Percentiles rank a stretch among this genome's conserved stretches.
Conservation (phyloP, 2,329 filamentous ascomycete genomes). For the Fusarium sp. region DNA sequence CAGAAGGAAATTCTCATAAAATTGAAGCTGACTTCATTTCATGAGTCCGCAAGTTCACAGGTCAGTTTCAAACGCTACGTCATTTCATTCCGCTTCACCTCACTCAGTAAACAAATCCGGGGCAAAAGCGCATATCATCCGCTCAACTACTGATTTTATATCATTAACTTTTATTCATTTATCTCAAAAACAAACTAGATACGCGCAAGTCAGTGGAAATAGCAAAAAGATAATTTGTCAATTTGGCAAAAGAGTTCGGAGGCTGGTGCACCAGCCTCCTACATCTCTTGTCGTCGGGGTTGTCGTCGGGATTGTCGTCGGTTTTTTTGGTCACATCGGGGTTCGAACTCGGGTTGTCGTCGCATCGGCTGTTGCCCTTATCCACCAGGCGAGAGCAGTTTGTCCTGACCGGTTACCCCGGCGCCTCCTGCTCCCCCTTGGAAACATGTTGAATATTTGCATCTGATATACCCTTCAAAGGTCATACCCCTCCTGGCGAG, state of each 20-base stretch:
- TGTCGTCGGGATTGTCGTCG: slow-evolving; percentile 17
- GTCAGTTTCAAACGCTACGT: neutral
- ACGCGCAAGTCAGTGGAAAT: neutral
- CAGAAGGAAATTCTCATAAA: neutral
- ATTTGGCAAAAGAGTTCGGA: slow-evolving; percentile 50
- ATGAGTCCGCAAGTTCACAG: rapidly evolving
- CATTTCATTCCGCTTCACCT: neutral
- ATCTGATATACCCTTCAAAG: slow-evolving; percentile 25
- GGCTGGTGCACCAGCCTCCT: slow-evolving; percentile 37
- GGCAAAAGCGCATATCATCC: neutral
- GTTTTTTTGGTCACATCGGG: slow-evolving; percentile 2
- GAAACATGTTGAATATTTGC: neutral
- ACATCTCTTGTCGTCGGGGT: slow-evolving; percentile 45
- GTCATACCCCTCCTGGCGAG: slow-evolving; percentile 2
- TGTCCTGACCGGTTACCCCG: slow-evolving; percentile 49
- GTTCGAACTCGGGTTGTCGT: slow-evolving; percentile 37
- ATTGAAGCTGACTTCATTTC: neutral
- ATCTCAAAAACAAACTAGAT: neutral
- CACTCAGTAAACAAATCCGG: neutral
- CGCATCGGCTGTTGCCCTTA: slow-evolving; percentile 4
- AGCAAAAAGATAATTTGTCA: neutral
- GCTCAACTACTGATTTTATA: rapidly evolving
- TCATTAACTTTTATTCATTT: neutral
- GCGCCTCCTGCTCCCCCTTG: slow-evolving; percentile 44
- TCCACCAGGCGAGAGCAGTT: slow-evolving; percentile 42